These are phyloP conservation scores for Brassica balearica DNA, from an alignment of 441 rosid species.

Conservation along the genomic window DNA sequence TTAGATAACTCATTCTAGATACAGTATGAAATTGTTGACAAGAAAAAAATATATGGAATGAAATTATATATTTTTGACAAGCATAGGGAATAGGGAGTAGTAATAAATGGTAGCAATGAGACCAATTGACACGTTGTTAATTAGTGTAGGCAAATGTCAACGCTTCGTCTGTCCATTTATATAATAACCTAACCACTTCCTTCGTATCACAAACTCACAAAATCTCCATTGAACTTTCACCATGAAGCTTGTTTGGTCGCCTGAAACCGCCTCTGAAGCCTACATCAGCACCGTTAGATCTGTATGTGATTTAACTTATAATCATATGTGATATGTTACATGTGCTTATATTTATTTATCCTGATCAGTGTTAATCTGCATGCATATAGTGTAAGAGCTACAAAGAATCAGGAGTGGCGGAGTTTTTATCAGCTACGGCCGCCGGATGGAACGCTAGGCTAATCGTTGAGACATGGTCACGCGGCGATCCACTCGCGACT, in stretches of 20 bases:
- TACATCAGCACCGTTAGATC: conserved; percentile 65
- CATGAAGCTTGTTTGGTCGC: conserved; percentile 84
- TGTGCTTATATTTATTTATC: background rate
- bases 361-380: conserved; percentile 1
- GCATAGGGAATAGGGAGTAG: background rate
- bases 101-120: conserved; percentile 25
- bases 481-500: conserved; percentile 60
- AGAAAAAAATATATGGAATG: too few species aligned
- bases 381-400: conserved; percentile 52
- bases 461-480: conserved; percentile 75
- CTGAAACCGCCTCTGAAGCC: conserved; percentile 73
- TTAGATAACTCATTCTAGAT: background rate
- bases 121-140: conserved; percentile 44
- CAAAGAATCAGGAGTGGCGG: conserved; percentile 66
- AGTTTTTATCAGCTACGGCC: conserved; percentile 83
- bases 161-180: conserved; percentile 36
- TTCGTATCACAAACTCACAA: conserved; percentile 20
- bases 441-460: conserved; percentile 83
- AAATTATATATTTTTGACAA: background rate
- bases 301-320: conserved; percentile 45
- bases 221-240: conserved; percentile 26
- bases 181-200: conserved; percentile 32
- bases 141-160: conserved; percentile 44
- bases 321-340: background rate
- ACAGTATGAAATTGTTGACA: too few species aligned